These are phyloP conservation scores for Amphicarpaea edgeworthii DNA, from an alignment of 306 rosid genomes.

Conservation along the genomic window DNA sequence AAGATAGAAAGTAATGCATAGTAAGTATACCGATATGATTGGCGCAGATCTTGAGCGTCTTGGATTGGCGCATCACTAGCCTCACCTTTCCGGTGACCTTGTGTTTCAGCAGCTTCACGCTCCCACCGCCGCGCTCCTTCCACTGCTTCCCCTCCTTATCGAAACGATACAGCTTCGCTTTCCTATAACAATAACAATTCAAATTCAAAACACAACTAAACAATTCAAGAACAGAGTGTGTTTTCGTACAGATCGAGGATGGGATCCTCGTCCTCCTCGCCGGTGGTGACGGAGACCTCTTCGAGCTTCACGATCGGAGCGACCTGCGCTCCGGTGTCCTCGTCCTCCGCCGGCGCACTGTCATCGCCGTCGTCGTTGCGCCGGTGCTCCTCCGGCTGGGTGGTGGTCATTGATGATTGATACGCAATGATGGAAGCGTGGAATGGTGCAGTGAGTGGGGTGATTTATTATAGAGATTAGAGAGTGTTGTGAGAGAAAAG, in stretches of 20 bases:
- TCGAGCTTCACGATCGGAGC: conserved; percentile 85
- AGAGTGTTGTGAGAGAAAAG: neutral
- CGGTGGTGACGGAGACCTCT: conserved; percentile 73
- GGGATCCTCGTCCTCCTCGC: conserved; percentile 77
- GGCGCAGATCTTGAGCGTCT: neutral
- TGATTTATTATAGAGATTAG: neutral
- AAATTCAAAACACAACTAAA: neutral
- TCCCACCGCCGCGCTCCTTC: conserved; percentile 13
- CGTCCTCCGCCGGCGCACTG: conserved; percentile 64
- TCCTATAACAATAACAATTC: neutral
- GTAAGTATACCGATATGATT: neutral
- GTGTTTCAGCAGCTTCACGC: neutral
- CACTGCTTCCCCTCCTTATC: neutral
- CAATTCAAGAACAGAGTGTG: no score
- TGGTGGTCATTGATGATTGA: neutral
- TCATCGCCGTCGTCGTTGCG: neutral
- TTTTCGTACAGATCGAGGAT: conserved; percentile 12
- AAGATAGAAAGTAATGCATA: neutral
- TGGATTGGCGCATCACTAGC: conserved; percentile 10
- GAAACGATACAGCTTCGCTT: conserved; percentile 14
- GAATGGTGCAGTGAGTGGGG: neutral
- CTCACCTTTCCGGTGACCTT: neutral
- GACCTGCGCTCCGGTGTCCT: conserved; percentile 86
- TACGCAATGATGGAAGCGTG: neutral
- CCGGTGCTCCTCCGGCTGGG: conserved; percentile 6